Conservation (phyloP, 805 yeast species). For the Ogataea zsoltii region DNA sequence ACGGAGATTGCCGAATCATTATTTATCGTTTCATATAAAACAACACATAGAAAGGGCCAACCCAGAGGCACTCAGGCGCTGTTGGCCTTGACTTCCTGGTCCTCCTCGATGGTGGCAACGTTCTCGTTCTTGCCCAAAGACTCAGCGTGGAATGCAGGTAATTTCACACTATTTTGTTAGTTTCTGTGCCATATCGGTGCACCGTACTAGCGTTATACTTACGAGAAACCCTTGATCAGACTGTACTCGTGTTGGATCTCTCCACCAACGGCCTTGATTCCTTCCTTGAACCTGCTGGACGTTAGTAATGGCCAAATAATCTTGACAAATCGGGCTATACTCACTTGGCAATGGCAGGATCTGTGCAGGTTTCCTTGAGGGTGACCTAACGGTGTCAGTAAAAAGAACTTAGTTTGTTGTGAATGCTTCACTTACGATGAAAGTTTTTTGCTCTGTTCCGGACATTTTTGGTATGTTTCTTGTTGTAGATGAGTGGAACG, state of each 20-base stretch:
- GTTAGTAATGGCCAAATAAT: slow-evolving; percentile 3
- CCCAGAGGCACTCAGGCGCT: slow-evolving; percentile 2
- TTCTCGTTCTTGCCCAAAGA: slow-evolving; percentile 49
- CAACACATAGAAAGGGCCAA: neutral
- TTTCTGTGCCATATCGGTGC: neutral
- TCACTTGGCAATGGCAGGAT: slow-evolving; percentile 34
- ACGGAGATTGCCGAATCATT: slow-evolving; percentile 1
- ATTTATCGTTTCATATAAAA: slow-evolving; percentile 1
- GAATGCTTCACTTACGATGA: slow-evolving; percentile 28
- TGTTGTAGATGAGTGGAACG: neutral
- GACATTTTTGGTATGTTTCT: slow-evolving; percentile 9
- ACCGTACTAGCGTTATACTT: slow-evolving; percentile 16
- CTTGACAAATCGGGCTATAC: too few species aligned
- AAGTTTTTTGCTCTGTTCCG: slow-evolving; percentile 33
- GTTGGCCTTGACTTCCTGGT: slow-evolving; percentile 55
- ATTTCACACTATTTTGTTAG: slow-evolving; percentile 38
- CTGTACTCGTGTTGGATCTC: slow-evolving; percentile 58
- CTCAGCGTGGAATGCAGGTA: slow-evolving; percentile 54
- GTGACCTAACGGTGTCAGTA: slow-evolving; percentile 33
- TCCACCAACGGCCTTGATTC: slow-evolving; percentile 56
- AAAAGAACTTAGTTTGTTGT: neutral
- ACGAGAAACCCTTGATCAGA: slow-evolving; percentile 67
- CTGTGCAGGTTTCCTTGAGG: slow-evolving; percentile 37
- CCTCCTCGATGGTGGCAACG: slow-evolving; percentile 66
- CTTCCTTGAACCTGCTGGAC: slow-evolving; percentile 43